Conservation (phyloP, 352 stramenopile genomes). For the Globisporangium paddicum region DNA sequence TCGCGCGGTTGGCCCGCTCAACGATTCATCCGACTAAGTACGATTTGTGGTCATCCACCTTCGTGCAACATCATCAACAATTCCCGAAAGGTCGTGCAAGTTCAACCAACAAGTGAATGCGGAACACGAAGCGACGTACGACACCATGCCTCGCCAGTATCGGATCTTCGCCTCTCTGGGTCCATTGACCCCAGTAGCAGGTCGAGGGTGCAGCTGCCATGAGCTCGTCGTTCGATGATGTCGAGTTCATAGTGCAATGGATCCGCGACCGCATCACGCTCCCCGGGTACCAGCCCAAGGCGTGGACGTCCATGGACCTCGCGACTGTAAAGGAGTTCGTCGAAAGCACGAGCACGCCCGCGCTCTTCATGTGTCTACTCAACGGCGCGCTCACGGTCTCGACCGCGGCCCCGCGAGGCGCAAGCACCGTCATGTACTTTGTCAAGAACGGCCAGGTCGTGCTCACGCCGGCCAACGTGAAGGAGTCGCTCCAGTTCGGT, state of each 20-base stretch:
- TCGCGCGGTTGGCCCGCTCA: no score
- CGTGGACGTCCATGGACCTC: constrained; percentile 73
- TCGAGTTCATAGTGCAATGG: constrained; percentile 82
- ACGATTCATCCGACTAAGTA: neutral
- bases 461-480: constrained; percentile 55
- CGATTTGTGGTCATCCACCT: neutral
- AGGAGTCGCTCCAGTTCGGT: constrained; percentile 64
- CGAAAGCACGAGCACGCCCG: constrained; percentile 56
- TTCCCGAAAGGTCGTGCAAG: neutral
- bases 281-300: constrained; percentile 59
- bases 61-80: neutral
- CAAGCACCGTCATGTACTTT: constrained; percentile 77
- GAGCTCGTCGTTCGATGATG: constrained; percentile 84
- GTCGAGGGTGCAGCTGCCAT: constrained; percentile 24
- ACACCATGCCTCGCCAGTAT: no score
- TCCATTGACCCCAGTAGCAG: neutral
- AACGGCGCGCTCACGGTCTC: constrained; percentile 44
- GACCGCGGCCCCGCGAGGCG: constrained; percentile 51
- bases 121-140: neutral
- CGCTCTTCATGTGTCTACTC: constrained; percentile 59
- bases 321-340: constrained; percentile 83
- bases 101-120: neutral
- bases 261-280: constrained; percentile 77
- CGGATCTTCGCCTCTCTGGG: constrained; percentile 4
- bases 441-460: constrained; percentile 81